A percentile compares a stretch with the other conserved stretches of the same genome.
Evolutionary conservation across 495 filamentous ascomycete genomes (phyloP).

Genomic region (Clohesyomyces aquaticus): DNA sequence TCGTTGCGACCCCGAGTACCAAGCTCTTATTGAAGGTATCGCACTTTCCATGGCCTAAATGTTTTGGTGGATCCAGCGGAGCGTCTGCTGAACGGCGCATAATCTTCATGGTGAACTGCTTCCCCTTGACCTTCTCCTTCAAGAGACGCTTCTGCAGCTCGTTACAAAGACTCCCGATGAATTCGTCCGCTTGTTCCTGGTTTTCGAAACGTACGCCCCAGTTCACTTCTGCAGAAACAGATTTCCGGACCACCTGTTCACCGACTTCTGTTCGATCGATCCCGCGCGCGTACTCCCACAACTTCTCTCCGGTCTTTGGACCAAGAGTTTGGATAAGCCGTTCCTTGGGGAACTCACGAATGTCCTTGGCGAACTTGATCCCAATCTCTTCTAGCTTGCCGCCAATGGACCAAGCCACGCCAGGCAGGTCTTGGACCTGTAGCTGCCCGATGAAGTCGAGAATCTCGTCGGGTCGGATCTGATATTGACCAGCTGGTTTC

Average conservation of each 20-base stretch:
- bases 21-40: constrained; percentile 89
- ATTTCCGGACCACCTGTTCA: constrained; percentile 78
- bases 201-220: constrained; percentile 96
- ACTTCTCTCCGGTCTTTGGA: constrained; percentile 87
- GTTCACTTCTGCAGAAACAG: constrained; percentile 93
- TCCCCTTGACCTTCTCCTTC: constrained; percentile 82
- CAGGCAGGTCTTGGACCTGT: constrained; percentile 78
- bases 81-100: constrained; percentile 86
- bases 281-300: constrained; percentile 88
- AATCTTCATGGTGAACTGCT: constrained; percentile 87
- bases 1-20: constrained; percentile 79
- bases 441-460: constrained; percentile 75
- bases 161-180: constrained; percentile 77
- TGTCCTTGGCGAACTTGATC: constrained; percentile 77
- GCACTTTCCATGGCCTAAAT: constrained; percentile 93
- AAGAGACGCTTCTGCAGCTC: constrained; percentile 80
- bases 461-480: constrained; percentile 78
- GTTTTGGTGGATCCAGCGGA: constrained; percentile 89
- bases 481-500: constrained; percentile 91
- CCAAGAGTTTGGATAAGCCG: constrained; percentile 72
- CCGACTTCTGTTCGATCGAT: constrained; percentile 88
- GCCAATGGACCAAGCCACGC: constrained; percentile 83
- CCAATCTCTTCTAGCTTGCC: constrained; percentile 86
- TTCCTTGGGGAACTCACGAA: constrained; percentile 75
- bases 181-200: constrained; percentile 87